A percentile compares a stretch with the other conserved stretches of the same genome.
Evolutionary conservation across 805 yeast genomes (phyloP).

Genomic region (Teunomyces pallodes): DNA sequence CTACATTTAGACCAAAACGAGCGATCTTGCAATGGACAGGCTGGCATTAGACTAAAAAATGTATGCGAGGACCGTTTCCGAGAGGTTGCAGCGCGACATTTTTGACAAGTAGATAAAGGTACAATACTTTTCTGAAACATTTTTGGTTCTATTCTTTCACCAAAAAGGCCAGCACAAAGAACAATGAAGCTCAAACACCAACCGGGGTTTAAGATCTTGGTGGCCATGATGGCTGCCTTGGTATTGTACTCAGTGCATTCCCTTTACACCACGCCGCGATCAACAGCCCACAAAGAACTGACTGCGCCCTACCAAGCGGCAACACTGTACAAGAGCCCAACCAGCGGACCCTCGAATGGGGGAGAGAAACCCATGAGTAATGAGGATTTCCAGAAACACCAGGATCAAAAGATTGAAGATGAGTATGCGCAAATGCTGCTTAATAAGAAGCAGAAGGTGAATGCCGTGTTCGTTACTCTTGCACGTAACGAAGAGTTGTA

Average conservation of each 20-base stretch:
- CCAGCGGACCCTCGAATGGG: not conserved
- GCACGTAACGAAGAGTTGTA: constrained; percentile 72
- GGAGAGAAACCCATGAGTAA: constrained; percentile 3
- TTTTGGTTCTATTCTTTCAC: too few relatives aligned
- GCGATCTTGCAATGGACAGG: too few relatives aligned
- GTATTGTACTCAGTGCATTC: not conserved
- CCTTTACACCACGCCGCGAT: not conserved
- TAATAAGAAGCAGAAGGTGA: constrained; percentile 37
- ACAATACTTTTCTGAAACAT: not conserved
- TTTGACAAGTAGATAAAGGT: not conserved
- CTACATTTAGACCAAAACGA: too few relatives aligned
- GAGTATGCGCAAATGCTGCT: constrained; percentile 10
- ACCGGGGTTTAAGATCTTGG: not conserved
- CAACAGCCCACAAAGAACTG: not conserved
- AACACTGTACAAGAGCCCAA: not conserved
- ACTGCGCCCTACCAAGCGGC: not conserved
- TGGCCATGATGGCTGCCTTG: constrained; percentile 1
- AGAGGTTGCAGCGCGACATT: not conserved
- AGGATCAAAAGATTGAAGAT: constrained; percentile 9
- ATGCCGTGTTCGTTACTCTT: constrained; percentile 80
- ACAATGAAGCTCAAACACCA: not conserved
- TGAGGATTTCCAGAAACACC: not conserved
- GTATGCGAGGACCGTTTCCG: too few relatives aligned
- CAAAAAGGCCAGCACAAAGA: too few relatives aligned
- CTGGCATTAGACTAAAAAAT: too few relatives aligned